phyloP scores from a whole-genome alignment of 495 filamentous ascomycete genomes.

The Durotheca rogersii region DNA sequence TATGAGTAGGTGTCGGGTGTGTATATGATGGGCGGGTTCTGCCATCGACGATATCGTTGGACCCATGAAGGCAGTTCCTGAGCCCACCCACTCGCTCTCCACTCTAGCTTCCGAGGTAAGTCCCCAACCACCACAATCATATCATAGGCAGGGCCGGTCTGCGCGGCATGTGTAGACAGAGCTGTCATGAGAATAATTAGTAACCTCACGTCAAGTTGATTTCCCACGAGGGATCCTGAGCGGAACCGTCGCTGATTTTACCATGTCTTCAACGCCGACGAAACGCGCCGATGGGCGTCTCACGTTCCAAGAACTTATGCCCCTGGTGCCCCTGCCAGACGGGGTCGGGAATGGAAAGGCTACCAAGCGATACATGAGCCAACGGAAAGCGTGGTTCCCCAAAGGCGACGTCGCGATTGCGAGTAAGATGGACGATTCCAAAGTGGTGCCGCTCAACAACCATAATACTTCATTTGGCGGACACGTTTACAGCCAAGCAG shows the following conservation, averaged over 20 bases:
- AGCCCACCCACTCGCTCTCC: neutral
- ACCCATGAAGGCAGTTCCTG: no score
- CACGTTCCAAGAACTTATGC: conserved; percentile 43
- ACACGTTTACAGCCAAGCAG: conserved; percentile 67
- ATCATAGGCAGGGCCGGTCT: no score
- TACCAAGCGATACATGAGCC: conserved; percentile 42
- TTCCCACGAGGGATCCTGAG: no score
- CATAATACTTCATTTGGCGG: conserved; percentile 56
- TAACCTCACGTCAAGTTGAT: no score
- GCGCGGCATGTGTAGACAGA: no score
- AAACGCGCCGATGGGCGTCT: conserved; percentile 23
- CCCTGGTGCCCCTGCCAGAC: conserved; percentile 37
- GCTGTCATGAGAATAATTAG: no score
- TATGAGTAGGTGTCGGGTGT: no score
- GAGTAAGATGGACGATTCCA: neutral
- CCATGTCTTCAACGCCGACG: conserved; percentile 4
- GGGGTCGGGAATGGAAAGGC: conserved; percentile 7
- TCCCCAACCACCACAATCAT: no score
- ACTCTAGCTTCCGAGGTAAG: neutral
- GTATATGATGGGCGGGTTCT: no score
- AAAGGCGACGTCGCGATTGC: conserved; percentile 27
- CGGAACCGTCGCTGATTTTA: no score
- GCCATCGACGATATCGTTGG: no score
- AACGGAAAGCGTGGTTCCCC: conserved; percentile 37
- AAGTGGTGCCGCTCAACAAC: conserved; percentile 2